A percentile compares a stretch with the other conserved stretches of the same genome.
phyloP scores from a whole-genome alignment of 164 flowering plant genomes.

The Hamamelis virginiana region DNA sequence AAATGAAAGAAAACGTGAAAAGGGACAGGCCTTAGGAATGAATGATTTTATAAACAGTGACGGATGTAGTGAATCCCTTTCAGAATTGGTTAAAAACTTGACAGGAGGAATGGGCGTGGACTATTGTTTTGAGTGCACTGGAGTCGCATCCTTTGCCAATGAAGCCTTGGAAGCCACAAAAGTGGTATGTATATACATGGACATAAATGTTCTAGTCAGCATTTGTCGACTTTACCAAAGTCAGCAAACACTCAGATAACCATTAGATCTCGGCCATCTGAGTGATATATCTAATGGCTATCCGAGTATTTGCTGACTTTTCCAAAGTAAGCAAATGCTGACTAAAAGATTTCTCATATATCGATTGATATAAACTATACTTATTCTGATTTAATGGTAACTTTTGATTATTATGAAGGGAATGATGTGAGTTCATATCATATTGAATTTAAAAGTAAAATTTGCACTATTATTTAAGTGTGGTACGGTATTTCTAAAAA shows the following conservation, averaged over 20 bases:
- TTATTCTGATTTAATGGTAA: too few relatives aligned
- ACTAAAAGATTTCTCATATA: not conserved
- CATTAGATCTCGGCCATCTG: too few relatives aligned
- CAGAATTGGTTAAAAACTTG: slow-evolving; percentile 35
- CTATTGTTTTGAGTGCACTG: slow-evolving; percentile 53
- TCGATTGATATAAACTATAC: too few relatives aligned
- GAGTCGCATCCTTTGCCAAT: slow-evolving; percentile 24
- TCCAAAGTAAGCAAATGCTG: not conserved
- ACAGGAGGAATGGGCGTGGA: slow-evolving; percentile 58
- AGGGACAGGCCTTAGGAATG: slow-evolving; percentile 42
- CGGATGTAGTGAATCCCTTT: slow-evolving; percentile 22
- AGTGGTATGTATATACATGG: slow-evolving; percentile 23
- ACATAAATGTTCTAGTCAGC: not conserved
- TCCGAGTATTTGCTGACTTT: too few relatives aligned
- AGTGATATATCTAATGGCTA: too few relatives aligned
- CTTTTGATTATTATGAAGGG: too few relatives aligned
- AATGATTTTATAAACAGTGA: slow-evolving; percentile 51
- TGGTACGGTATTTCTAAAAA: too few relatives aligned
- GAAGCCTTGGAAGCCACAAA: slow-evolving; percentile 41
- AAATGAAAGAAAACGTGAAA: slow-evolving; percentile 28
- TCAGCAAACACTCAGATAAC: too few relatives aligned
- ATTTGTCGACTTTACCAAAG: too few relatives aligned
- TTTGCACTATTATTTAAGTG: too few relatives aligned
- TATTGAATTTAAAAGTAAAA: too few relatives aligned
- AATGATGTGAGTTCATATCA: too few relatives aligned